Percentiles rank a stretch among this genome's conserved stretches.
Conservation (phyloP, 2,329 filamentous ascomycete species). For the Nakataea oryzae region DNA sequence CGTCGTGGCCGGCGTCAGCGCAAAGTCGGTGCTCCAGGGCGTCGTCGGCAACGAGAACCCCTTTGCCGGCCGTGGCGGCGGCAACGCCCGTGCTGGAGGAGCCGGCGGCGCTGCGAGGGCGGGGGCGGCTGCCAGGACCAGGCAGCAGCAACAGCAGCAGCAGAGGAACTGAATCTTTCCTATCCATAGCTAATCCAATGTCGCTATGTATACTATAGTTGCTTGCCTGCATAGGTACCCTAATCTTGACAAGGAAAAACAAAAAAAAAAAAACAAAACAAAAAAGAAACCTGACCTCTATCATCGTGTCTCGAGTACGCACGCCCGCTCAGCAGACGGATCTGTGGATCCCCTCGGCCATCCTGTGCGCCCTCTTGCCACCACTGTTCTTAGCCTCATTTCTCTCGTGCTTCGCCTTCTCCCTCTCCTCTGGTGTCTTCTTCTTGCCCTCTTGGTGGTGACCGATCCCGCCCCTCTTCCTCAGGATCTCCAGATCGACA, state of each 20-base stretch:
- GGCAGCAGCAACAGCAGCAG: neutral
- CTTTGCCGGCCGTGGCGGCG: neutral
- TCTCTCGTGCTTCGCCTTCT: slow-evolving; percentile 3
- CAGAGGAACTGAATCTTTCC: neutral
- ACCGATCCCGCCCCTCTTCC: slow-evolving; percentile 16
- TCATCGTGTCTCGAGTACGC: no score
- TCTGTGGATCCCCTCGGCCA: slow-evolving; percentile 16
- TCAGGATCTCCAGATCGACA: slow-evolving; percentile 37
- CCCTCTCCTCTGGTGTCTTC: neutral
- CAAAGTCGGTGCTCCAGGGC: slow-evolving; percentile 35
- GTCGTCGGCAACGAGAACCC: slow-evolving; percentile 36
- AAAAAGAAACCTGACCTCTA: no score
- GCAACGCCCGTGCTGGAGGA: no score
- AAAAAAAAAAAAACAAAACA: no score
- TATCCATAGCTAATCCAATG: neutral
- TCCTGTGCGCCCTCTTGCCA: slow-evolving; percentile 8
- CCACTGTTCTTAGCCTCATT: neutral
- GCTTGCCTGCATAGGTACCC: no score
- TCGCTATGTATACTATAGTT: neutral
- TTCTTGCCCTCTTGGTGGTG: slow-evolving; percentile 4
- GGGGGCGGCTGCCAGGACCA: neutral
- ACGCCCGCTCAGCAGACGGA: slow-evolving; percentile 11
- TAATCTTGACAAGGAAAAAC: neutral
- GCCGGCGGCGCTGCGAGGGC: neutral
- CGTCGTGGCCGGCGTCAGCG: slow-evolving; percentile 34